Base-by-base conservation (phyloP, 805 yeast genomes). In the Kluyveromyces siamensis region DNA sequence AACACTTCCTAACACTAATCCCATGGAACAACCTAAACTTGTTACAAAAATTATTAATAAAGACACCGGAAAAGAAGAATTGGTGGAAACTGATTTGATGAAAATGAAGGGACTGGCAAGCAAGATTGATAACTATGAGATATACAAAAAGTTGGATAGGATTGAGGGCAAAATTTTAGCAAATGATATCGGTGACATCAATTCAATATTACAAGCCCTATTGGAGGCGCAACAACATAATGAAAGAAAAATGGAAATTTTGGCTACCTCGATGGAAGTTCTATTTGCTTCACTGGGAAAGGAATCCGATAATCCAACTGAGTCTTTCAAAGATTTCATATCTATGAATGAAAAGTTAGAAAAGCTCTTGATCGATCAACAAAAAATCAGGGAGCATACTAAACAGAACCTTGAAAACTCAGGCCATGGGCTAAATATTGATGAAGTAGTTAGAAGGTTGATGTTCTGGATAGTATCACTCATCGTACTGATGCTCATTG, bases 1-100 rank as follows among this genome's bases (percentile, higher is more conserved):
- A 2, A 63, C 72, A 42, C 81, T 79, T 48, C 83, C 80, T 52
- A 81, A 80, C 55, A 81, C 77, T 1, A 68, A 65, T 21, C 52
- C 68, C 14, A 73, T 73, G 56, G 61, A 60, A 2, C 76, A 73
- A 52, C 76, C 80, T 30, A 73, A 71, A 48, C 69, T 77, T 13
- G 59, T 72, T 17, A 67, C 73, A 11, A 68, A 76, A 55, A 65
- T 67, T 41, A 63, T 70, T 8, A 64, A 69, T 38, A 49, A 65
- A 25, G 65, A 67, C 7, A 62, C 68, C 5, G 72, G 69, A 1
- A 55, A 59, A 33, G 66, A 62, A 37, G 60, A 65, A 11, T 52
- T 62, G 14, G 58, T 62, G 6, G 68, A 65, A 42, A 58, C 56
- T 45, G 60, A 60, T 18, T 51, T 55, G 6, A 54, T 53, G 38